phyloP scores from a whole-genome alignment of 2,329 filamentous ascomycete species.

The Xylariales sp. region DNA sequence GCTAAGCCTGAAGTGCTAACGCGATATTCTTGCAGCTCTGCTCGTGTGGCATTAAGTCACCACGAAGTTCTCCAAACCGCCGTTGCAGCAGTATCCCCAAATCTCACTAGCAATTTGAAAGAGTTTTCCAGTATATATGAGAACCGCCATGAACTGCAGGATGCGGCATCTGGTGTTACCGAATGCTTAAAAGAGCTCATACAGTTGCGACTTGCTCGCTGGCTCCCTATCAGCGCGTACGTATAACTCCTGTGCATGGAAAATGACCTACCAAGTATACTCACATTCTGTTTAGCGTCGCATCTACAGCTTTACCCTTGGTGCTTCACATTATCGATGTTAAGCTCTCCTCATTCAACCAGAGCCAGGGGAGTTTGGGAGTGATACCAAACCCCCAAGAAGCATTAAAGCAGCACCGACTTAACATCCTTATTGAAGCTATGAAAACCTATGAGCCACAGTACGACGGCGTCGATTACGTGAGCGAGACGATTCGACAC shows the following conservation, averaged over 20 bases:
- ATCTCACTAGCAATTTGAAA: constrained; percentile 23
- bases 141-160: constrained; percentile 37
- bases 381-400: constrained; percentile 26
- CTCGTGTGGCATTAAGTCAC: constrained; percentile 39
- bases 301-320: constrained; percentile 31
- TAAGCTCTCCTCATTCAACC: constrained; percentile 26
- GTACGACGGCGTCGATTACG: constrained; percentile 41
- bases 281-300: constrained; percentile 16
- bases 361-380: constrained; percentile 11
- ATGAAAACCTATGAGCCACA: constrained; percentile 42
- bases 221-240: constrained; percentile 43
- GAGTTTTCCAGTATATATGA: constrained; percentile 33
- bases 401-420: constrained; percentile 36
- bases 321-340: constrained; percentile 33
- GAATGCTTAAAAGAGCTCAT: constrained; percentile 43
- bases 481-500: constrained; percentile 37
- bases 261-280: too few relatives aligned
- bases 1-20: not conserved
- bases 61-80: constrained; percentile 40
- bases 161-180: constrained; percentile 38
- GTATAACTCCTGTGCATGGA: too few relatives aligned
- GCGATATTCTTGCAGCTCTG: constrained; percentile 26
- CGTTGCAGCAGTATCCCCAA: constrained; percentile 30
- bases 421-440: constrained; percentile 39
- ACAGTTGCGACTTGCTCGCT: constrained; percentile 37